Percentiles rank a stretch among this genome's conserved stretches.
Conservation (phyloP, 2,329 filamentous ascomycete genomes). For the Pyricularia pennisetigena region DNA sequence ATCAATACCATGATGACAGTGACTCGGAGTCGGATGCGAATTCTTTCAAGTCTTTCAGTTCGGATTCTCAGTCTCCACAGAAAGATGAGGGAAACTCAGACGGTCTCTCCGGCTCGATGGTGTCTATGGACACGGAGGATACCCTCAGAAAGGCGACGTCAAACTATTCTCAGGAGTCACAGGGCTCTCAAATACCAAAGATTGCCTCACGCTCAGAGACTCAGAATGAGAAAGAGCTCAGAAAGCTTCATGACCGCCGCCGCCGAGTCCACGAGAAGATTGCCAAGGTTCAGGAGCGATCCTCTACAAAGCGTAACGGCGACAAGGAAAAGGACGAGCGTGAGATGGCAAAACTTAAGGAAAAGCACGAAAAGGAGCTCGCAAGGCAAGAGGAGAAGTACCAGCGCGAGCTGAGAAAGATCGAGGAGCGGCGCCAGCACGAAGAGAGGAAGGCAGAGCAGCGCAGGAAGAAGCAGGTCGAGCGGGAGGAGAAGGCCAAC, state of each 20-base stretch:
- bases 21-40: background rate
- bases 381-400: slow-evolving; percentile 60
- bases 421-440: slow-evolving; percentile 52
- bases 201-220: slow-evolving; percentile 14
- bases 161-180: slow-evolving; percentile 28
- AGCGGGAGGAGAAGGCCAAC: slow-evolving; percentile 42
- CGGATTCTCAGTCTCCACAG: background rate
- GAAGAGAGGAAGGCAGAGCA: slow-evolving; percentile 52
- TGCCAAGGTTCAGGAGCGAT: slow-evolving; percentile 40
- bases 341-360: slow-evolving; percentile 45
- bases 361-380: slow-evolving; percentile 53
- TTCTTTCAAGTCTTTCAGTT: background rate
- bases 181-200: slow-evolving; percentile 6
- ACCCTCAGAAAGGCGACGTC: slow-evolving; percentile 16
- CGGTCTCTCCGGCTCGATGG: background rate
- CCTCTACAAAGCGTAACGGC: slow-evolving; percentile 28
- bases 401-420: slow-evolving; percentile 50
- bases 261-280: slow-evolving; percentile 55
- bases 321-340: slow-evolving; percentile 27
- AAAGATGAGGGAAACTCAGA: background rate
- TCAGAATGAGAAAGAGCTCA: slow-evolving; percentile 53
- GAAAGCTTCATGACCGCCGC: slow-evolving; percentile 50
- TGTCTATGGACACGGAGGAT: slow-evolving; percentile 5
- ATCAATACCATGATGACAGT: slow-evolving; percentile 11
- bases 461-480: slow-evolving; percentile 35